Evolutionary conservation across 2,329 filamentous ascomycete genomes (phyloP), one percentile per base, ranked within the genome.

Genomic region (Coniochaeta pulveracea): DNA sequence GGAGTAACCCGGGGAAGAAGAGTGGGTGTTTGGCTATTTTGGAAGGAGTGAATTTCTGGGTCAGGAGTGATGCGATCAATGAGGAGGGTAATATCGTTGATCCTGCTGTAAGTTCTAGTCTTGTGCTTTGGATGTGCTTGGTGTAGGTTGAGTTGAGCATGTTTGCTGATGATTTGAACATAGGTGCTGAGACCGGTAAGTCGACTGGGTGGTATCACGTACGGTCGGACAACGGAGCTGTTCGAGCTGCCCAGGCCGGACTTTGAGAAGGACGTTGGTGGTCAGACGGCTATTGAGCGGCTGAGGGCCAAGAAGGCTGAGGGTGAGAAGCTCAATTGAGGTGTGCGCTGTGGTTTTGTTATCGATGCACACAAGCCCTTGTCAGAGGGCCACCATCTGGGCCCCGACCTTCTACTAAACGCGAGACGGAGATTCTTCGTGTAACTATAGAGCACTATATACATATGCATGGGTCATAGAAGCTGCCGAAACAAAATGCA

Each of bases 31-130:
- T 94, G 41, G 80, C 72, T 2, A 69, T 93, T 21, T 64, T 95
- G 10, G 85, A 95, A 59, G 89, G 85, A 0, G 77, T 82, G 21
- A 68, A 79, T 18, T 94, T 95, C 51, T 95, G 88, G 85, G 85
- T 78, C 2, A 63, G 88, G 34, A 85, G 93, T 52, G 89, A 95
- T 58, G 86, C 86, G 3, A 62, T 94, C 39, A 84, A 93, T 46
- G 74, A 83, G 50, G 78, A 85, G 7, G 70, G 65, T 48, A 85
- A 76, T 43, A 47, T 84, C 26, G 64, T 96, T 37, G 82, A 93
- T 54, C 74, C 84, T 9, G 69, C 60, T 34, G 73, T 79, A 51
- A 59, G 69, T 60, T 25, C 14, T 35, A 10, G 32, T 30, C 18
- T 24, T 23, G 26, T 14, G 36, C 3, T 22, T 11, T n/a, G n/a